A percentile compares a stretch with the other conserved stretches of the same genome.
phyloP scores from a whole-genome alignment of 495 filamentous ascomycete genomes.

The Penicillium malachiteum region DNA sequence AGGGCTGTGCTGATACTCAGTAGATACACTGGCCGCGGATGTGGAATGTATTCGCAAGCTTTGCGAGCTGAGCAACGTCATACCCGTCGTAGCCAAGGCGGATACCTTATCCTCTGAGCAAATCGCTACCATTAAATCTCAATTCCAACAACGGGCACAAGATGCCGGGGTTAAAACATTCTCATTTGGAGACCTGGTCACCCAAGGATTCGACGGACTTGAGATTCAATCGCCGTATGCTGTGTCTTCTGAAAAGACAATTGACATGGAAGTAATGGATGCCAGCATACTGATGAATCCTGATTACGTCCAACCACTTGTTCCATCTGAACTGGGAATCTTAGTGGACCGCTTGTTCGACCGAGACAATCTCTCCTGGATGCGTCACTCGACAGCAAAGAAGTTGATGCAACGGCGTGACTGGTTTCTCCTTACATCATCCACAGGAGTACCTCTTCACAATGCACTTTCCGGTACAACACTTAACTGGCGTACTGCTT shows the following conservation, averaged over 20 bases:
- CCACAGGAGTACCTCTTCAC: constrained; percentile 10
- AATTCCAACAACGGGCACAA: constrained; percentile 53
- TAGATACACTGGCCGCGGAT: constrained; percentile 71
- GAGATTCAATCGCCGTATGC: constrained; percentile 60
- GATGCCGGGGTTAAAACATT: constrained; percentile 65
- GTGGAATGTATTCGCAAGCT: constrained; percentile 75
- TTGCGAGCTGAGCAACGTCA: constrained; percentile 76
- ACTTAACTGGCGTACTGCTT: constrained; percentile 6
- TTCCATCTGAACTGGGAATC: constrained; percentile 68
- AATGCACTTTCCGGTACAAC: constrained; percentile 12
- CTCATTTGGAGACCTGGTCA: constrained; percentile 53
- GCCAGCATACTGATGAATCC: constrained; percentile 93
- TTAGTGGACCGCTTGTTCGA: constrained; percentile 78
- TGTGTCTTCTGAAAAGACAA: constrained; percentile 73
- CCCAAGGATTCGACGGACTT: constrained; percentile 25
- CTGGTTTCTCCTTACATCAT: constrained; percentile 8
- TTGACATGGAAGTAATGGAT: constrained; percentile 89
- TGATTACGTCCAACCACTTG: constrained; percentile 84
- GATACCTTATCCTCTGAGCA: constrained; percentile 66
- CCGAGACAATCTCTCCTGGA: constrained; percentile 75
- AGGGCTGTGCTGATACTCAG: background rate
- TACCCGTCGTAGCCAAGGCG: constrained; percentile 78
- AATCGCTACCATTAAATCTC: constrained; percentile 58
- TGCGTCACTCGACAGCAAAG: constrained; percentile 81
- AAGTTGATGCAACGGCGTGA: constrained; percentile 74